Base-by-base conservation (phyloP, 2,329 filamentous ascomycete species). In the Bertia moriformis region DNA sequence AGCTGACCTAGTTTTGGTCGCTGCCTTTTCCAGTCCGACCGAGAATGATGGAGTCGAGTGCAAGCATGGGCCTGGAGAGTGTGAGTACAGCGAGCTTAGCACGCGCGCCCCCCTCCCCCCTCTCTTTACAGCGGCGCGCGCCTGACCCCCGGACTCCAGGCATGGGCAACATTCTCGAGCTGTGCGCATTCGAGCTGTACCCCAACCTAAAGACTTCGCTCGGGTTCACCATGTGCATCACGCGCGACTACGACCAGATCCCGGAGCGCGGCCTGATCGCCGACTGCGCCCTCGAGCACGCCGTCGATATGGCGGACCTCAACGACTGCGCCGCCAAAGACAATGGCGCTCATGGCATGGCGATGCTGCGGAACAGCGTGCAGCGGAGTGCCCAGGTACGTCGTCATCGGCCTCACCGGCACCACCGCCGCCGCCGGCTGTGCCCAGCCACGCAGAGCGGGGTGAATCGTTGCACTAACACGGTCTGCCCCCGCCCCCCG, bases 181-280 rank as follows among this genome's bases (percentile, higher is more conserved):
- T 98, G 38, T 98, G 91, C 61, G 88, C 88, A 22, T 78, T 79
- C 42, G 68, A 81, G 45, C 69, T 91, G 20, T 91, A 91, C 52
- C 83, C 84, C 19, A 78, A 88, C 46, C 83, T 84, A 20, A 91
- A 93, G 60, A 83, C 79, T 46, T 88, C 82, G 50, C 76, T 98
- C 17, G 89, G 89, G 44, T 98, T 96, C 61, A 80, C 86, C 41
- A 91, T 93, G 71, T 98, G 91, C 62, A 62, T 98, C 41, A 78
- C 79, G 17, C 71, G 69, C 45, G 73, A 87, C 44, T 98, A 88
- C 58, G 40, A 66, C 17, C 59, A 77, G 4, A 94, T 98, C 22
- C 89, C 91, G 2, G 67, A 83, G 22, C 73, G 80, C 38, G 67
- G 69, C n/a, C 69, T 95, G 14, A 71, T 95, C 30, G 72, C 93